Percentiles rank a stretch among this genome's conserved stretches.
phyloP scores from a whole-genome alignment of 495 filamentous ascomycete species.

The Penicillium arizonense region DNA sequence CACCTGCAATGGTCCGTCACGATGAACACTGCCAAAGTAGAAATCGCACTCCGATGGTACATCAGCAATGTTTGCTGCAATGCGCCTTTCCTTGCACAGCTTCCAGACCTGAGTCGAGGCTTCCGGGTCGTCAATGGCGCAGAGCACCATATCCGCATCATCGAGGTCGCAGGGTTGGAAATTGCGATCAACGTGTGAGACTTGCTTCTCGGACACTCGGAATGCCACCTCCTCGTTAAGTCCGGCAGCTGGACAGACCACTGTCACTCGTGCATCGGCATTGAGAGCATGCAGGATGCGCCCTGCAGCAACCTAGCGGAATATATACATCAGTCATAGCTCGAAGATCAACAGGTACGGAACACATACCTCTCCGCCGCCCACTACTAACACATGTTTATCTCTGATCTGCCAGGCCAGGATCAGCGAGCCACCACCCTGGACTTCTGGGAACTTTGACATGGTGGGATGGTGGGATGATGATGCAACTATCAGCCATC shows the following conservation, averaged over 20 bases:
- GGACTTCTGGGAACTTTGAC: conserved; percentile 71
- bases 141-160: conserved; percentile 78
- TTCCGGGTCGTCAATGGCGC: conserved; percentile 87
- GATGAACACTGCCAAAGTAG: conserved; percentile 93
- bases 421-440: conserved; percentile 89
- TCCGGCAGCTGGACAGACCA: conserved; percentile 75
- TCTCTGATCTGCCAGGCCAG: conserved; percentile 90
- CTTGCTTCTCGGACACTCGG: conserved; percentile 69
- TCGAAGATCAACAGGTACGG: conserved; percentile 6
- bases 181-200: conserved; percentile 73
- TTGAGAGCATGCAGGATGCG: conserved; percentile 91
- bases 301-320: conserved; percentile 80
- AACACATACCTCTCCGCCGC: conserved; percentile 79
- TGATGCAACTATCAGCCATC: conserved; percentile 1
- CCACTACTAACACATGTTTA: conserved; percentile 82
- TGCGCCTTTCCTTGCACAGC: conserved; percentile 78
- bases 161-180: conserved; percentile 84
- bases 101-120: conserved; percentile 87
- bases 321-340: conserved; percentile 12
- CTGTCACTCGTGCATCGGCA: conserved; percentile 86
- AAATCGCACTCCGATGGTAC: conserved; percentile 97
- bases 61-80: conserved; percentile 94
- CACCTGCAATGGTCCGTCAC: conserved; percentile 92
- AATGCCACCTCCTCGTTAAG: conserved; percentile 85
- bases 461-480: conserved; percentile 35